These are phyloP conservation scores for Coniophora puteana DNA, from an alignment of 1,284 basidiomycete species.

Conservation along the genomic window DNA sequence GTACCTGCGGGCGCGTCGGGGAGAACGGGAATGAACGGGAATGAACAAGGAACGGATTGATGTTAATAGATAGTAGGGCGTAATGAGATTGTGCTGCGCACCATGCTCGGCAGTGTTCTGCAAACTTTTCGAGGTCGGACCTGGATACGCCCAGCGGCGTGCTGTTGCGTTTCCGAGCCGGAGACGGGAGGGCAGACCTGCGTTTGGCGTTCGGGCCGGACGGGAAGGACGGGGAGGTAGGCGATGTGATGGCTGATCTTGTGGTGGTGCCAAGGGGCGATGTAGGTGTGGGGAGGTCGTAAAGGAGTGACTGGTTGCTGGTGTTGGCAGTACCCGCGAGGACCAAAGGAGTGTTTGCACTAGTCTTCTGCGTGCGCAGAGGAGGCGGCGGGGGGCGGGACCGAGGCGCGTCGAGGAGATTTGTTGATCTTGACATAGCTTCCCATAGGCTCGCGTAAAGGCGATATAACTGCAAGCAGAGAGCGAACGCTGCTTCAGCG, in stretches of 20 bases:
- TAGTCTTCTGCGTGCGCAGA: conserved; percentile 46
- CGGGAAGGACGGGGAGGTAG: conserved; percentile 56
- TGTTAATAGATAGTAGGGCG: background rate
- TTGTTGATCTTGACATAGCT: conserved; percentile 55
- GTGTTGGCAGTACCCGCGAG: conserved; percentile 22
- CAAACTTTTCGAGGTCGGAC: conserved; percentile 69
- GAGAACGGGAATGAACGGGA: conserved; percentile 1
- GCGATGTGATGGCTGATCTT: conserved; percentile 39
- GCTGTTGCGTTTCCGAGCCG: conserved; percentile 52
- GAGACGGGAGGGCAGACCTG: conserved; percentile 41
- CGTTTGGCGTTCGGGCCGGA: conserved; percentile 36
- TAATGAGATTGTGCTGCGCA: no score
- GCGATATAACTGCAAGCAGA: no score
- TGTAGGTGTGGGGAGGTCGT: conserved; percentile 65
- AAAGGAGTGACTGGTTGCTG: conserved; percentile 53
- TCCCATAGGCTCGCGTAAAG: conserved; percentile 3
- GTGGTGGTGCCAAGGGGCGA: conserved; percentile 46
- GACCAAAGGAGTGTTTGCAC: conserved; percentile 33
- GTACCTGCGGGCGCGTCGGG: conserved; percentile 67
- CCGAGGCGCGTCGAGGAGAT: conserved; percentile 61
- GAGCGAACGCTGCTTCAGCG: no score
- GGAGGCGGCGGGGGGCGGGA: conserved; percentile 62
- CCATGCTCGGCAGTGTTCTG: conserved; percentile 71
- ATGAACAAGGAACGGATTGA: background rate
- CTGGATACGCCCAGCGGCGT: conserved; percentile 58